phyloP scores from a whole-genome alignment of 805 yeast species.

The Starmerella vaccinii region DNA sequence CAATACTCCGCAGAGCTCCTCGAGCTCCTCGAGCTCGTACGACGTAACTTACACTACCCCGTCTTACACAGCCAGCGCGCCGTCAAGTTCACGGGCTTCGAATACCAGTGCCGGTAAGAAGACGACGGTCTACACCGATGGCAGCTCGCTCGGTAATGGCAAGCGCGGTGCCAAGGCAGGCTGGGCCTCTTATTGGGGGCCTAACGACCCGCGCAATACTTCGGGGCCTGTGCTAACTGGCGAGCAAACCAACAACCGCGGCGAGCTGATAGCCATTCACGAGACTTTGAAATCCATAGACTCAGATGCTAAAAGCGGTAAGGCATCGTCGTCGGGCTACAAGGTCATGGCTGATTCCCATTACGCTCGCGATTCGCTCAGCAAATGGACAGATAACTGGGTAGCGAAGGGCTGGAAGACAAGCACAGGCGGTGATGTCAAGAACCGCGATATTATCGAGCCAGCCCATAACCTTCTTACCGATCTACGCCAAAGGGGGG shows the following conservation, averaged over 20 bases:
- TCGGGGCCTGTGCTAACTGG: constrained; percentile 41
- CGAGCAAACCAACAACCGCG: constrained; percentile 64
- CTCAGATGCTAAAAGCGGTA: neutral
- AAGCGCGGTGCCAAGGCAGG: constrained; percentile 43
- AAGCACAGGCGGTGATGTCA: constrained; percentile 38
- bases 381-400: constrained; percentile 53
- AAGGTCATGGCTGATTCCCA: constrained; percentile 51
- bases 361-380: constrained; percentile 49
- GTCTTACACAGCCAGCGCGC: too few species aligned
- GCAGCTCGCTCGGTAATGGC: constrained; percentile 61
- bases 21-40: neutral
- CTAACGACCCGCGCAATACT: constrained; percentile 42
- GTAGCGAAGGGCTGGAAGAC: constrained; percentile 44
- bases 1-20: too few species aligned
- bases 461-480: constrained; percentile 33
- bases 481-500: constrained; percentile 26
- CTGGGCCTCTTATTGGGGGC: constrained; percentile 65
- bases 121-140: constrained; percentile 58
- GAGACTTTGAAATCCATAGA: constrained; percentile 40
- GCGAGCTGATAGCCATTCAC: constrained; percentile 62
- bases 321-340: neutral
- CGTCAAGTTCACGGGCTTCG: neutral
- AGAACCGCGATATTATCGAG: constrained; percentile 44
- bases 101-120: neutral
- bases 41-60: neutral